These are phyloP conservation scores for Umbellularia californica DNA, from an alignment of 164 flowering plant genomes.

Conservation along the genomic window DNA sequence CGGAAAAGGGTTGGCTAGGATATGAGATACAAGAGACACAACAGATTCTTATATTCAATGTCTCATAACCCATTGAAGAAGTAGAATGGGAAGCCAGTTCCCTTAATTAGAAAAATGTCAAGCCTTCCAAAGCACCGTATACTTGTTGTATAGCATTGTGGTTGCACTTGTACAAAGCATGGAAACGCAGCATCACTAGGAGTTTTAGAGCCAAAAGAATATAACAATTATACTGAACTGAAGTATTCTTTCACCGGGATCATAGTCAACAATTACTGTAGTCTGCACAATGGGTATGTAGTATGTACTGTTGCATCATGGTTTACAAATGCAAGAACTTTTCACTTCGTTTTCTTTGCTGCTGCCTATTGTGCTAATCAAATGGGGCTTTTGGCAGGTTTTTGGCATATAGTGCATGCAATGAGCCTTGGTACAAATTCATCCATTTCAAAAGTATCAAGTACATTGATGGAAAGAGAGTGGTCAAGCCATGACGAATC, in stretches of 20 bases:
- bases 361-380: background rate
- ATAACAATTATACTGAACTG: background rate
- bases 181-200: background rate
- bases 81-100: background rate
- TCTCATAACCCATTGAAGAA: background rate
- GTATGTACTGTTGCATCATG: background rate
- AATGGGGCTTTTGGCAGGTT: conserved; percentile 5
- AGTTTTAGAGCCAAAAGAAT: background rate
- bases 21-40: background rate
- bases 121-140: background rate
- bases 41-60: background rate
- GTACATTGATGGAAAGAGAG: background rate
- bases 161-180: background rate
- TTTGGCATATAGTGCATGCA: background rate
- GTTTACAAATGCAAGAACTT: background rate
- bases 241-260: background rate
- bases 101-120: background rate
- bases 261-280: background rate
- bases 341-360: background rate
- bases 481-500: too few species aligned
- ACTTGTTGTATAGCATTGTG: background rate
- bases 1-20: background rate
- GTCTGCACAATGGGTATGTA: background rate
- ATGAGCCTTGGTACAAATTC: background rate
- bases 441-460: background rate